Base-by-base conservation (phyloP, 345 rosid genomes). In the Draba incana region DNA sequence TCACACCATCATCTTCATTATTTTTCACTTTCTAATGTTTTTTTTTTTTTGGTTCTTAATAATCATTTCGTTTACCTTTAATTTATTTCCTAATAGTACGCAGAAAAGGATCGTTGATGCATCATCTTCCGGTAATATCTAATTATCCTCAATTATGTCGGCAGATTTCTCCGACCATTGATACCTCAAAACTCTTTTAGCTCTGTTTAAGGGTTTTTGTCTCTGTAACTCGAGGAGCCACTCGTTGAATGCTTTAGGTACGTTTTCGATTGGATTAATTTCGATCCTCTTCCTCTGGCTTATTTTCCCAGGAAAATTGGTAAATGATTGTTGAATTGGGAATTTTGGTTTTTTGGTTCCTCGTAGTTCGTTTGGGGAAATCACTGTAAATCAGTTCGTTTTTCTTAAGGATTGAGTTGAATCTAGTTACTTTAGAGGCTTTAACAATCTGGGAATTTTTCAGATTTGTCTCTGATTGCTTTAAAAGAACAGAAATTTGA, bases 111-210 rank as follows among this genome's bases (percentile, higher is more conserved):
- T 58, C 42, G 49, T n/a, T 7, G 71, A 65, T 57, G 46, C 30
- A 66, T 25, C 30, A 66, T 25, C 66, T 51, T 46, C 72, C 37
- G 43, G 71, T 44, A 43, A 51, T 58, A 58, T 57, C 0, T 64
- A 55, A 11, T 56, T 65, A 71, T 12, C 44, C 31, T 50, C 61
- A 15, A 12, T 46, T 0, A 44, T 66, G 68, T 66, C 77, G 72
- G 77, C 68, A 50, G 42, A 28, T 74, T 52, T 37, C 72, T 61
- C 57, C 64, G 60, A 74, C 8, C 48, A 25, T 15, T 15, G 43
- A 57, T 41, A 31, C 35, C 66, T 55, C 46, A 10, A 12, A 25
- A 56, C 13, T n/a, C 31, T 20, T 63, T 4, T 12, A 20, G 54
- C 77, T 57, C 56, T 68, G 11, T 47, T 37, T n/a, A 52, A 41